phyloP scores from a whole-genome alignment of 352 stramenopile genomes.

The Thalassiosira mediterranea region DNA sequence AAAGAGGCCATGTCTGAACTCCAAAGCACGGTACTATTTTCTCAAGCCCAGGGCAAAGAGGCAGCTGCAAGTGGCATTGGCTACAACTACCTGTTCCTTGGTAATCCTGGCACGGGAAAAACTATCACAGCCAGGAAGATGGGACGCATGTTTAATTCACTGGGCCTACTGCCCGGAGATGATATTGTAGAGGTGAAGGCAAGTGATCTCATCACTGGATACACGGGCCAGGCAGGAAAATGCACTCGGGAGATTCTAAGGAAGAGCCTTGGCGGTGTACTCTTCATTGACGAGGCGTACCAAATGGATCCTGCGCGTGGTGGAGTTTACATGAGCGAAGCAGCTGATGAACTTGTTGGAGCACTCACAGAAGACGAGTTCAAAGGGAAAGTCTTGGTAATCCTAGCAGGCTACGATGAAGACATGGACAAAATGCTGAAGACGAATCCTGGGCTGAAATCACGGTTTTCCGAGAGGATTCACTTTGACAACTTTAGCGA shows the following conservation, averaged over 20 bases:
- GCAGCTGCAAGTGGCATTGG: constrained; percentile 28
- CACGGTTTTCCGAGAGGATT: constrained; percentile 86
- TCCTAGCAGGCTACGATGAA: constrained; percentile 88
- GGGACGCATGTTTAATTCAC: constrained; percentile 37
- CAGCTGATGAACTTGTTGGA: constrained; percentile 89
- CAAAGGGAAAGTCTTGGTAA: constrained; percentile 88
- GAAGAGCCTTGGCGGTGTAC: constrained; percentile 80
- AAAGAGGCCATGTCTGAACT: constrained; percentile 36
- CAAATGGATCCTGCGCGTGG: constrained; percentile 86
- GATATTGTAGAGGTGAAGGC: constrained; percentile 37
- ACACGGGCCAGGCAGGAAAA: constrained; percentile 35
- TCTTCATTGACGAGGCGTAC: constrained; percentile 94
- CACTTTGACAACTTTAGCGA: constrained; percentile 89
- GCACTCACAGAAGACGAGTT: constrained; percentile 89
- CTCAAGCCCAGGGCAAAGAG: constrained; percentile 37
- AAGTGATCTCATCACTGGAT: constrained; percentile 36
- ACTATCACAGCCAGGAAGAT: constrained; percentile 23
- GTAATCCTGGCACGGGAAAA: constrained; percentile 87
- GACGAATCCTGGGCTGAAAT: constrained; percentile 89
- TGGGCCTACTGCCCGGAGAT: constrained; percentile 31
- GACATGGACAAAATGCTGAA: constrained; percentile 91
- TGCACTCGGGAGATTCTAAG: constrained; percentile 27
- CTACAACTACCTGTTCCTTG: constrained; percentile 88
- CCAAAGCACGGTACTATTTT: constrained; percentile 31
- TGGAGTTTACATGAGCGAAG: constrained; percentile 85